Evolutionary conservation across 345 rosid genomes (phyloP), one percentile per base, ranked within the genome.

Genomic region (Rhizophora apiculata): DNA sequence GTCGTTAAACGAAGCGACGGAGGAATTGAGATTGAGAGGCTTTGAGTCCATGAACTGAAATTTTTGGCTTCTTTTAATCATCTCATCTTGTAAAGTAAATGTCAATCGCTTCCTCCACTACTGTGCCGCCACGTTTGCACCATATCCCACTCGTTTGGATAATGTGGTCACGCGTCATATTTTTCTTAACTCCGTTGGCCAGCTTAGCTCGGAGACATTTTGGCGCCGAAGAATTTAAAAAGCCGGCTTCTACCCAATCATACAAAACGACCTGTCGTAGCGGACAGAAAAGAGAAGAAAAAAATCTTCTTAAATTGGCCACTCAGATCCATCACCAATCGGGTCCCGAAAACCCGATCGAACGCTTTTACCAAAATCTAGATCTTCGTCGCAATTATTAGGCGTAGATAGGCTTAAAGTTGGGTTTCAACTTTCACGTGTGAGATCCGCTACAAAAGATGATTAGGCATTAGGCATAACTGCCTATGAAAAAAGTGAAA

Each of bases 121-220:
- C 74, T 55, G 60, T 61, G 72, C 52, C 81, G 89, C 87, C 97
- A 91, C 89, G 58, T 89, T 13, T 58, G 76, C 75, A 74, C 81
- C 81, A 68, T 80, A 86, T 81, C 87, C 56, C 69, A 20, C 66
- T 74, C 24, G 68, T 68, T 69, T 80, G 87, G 91, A 85, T 87
- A 83, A 83, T 67, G 80, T 71, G 69, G 62, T 76, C 66, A 34
- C 84, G 72, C 18, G 58, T 56, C 52, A 55, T 55, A 20, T 3
- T 22, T 55, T 55, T 5, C 18, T 43, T 13, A 43, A 15, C 49
- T 11, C 49, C 19, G 18, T 13, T 43, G 18, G 49, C 16, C 49
- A 13, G 49, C 49, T 43, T 19, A 43, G 49, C 49, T 13, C 49
- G 19, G 49, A 13, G 18, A 15, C 19, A 13, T 43, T 13, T 13